Conservation (phyloP, 805 yeast species). For the Monosporozyma servazzii region DNA sequence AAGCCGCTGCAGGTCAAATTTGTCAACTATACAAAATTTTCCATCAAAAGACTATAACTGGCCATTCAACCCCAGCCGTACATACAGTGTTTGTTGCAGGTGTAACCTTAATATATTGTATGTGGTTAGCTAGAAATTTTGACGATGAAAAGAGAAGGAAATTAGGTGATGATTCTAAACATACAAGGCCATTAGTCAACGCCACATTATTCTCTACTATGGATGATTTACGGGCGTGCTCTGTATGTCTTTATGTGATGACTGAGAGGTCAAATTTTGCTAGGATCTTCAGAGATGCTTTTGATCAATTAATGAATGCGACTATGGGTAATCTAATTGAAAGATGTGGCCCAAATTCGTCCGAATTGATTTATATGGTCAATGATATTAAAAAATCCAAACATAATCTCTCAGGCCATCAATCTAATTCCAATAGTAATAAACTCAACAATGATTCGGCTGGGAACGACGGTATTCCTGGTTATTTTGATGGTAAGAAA, state of each 20-base stretch:
- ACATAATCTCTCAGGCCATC: background rate
- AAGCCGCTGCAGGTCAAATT: constrained; percentile 63
- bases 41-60: constrained; percentile 52
- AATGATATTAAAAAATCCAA: background rate
- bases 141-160: constrained; percentile 48
- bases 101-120: constrained; percentile 54
- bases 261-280: constrained; percentile 58
- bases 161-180: constrained; percentile 49
- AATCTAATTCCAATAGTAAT: background rate
- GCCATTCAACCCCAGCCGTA: constrained; percentile 57
- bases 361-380: constrained; percentile 39
- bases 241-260: constrained; percentile 55
- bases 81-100: constrained; percentile 65
- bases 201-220: constrained; percentile 45
- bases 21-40: constrained; percentile 55
- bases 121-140: constrained; percentile 55
- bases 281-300: constrained; percentile 52
- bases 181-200: constrained; percentile 50
- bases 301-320: constrained; percentile 57
- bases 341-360: constrained; percentile 54
- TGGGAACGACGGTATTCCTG: background rate
- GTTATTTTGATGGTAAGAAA: background rate
- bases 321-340: constrained; percentile 54
- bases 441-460: constrained; percentile 4
- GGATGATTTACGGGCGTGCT: constrained; percentile 58